These are phyloP conservation scores for Cryptosporidium parvum DNA, from an alignment of 169 alveolate genomes.

Conservation along the genomic window DNA sequence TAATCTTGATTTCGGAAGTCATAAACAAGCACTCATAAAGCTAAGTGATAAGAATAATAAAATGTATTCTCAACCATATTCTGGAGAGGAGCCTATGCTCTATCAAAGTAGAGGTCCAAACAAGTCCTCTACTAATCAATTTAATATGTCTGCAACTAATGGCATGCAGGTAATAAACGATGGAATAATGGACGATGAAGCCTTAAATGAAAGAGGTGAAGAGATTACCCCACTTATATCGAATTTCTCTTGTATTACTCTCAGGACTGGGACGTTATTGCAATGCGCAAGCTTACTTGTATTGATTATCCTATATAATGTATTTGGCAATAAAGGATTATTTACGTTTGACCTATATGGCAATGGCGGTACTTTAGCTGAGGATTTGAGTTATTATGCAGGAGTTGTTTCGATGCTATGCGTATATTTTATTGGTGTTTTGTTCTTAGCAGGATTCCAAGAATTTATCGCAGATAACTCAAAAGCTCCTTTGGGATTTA, in stretches of 20 bases:
- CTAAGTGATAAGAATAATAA: slow-evolving; percentile 2
- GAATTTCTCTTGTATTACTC: slow-evolving; percentile 51
- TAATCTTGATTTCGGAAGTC: not conserved
- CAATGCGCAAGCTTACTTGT: slow-evolving; percentile 44
- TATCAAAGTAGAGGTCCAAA: slow-evolving; percentile 50
- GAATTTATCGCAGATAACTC: slow-evolving; percentile 66
- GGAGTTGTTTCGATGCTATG: slow-evolving; percentile 66
- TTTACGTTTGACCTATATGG: slow-evolving; percentile 66
- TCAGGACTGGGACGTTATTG: slow-evolving; percentile 51
- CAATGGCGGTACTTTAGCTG: slow-evolving; percentile 62
- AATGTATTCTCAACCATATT: slow-evolving; percentile 52
- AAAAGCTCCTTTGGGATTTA: slow-evolving; percentile 55
- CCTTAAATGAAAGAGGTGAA: slow-evolving; percentile 69
- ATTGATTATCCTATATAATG: slow-evolving; percentile 29
- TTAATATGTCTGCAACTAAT: slow-evolving; percentile 51
- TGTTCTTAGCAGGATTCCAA: slow-evolving; percentile 55
- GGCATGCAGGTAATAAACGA: slow-evolving; percentile 74
- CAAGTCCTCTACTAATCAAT: slow-evolving; percentile 34
- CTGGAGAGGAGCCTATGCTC: slow-evolving; percentile 74
- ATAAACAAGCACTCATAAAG: not conserved
- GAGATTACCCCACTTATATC: slow-evolving; percentile 63
- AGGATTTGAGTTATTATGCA: slow-evolving; percentile 70
- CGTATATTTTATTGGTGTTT: slow-evolving; percentile 40
- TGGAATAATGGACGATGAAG: slow-evolving; percentile 66
- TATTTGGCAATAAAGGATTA: slow-evolving; percentile 49